Evolutionary conservation across 2,329 filamentous ascomycete species (phyloP).

Genomic region (Colletotrichum nymphaeae): DNA sequence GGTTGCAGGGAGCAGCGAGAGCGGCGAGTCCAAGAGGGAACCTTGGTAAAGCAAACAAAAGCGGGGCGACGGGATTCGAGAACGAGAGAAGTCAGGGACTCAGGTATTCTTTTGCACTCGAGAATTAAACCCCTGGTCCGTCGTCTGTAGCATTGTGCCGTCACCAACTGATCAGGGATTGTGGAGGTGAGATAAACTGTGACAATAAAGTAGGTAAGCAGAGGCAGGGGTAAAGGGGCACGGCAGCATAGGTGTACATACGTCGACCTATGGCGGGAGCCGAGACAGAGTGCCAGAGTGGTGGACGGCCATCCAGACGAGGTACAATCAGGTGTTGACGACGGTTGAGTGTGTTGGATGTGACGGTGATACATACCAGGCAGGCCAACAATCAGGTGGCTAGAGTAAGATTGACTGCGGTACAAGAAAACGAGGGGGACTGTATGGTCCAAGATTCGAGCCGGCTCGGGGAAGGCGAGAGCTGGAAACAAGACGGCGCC

Average conservation of each 20-base stretch:
- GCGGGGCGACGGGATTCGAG: constrained; percentile 22
- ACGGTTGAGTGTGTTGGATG: background rate
- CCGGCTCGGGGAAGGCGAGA: background rate
- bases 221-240: background rate
- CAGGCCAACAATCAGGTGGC: background rate
- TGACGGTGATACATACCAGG: background rate
- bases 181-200: background rate
- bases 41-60: constrained; percentile 13
- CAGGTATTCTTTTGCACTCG: background rate
- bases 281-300: background rate
- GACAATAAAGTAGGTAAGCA: background rate
- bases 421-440: background rate
- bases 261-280: background rate
- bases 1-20: constrained; percentile 23
- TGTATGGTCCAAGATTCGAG: constrained; percentile 21
- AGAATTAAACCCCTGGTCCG: constrained; percentile 14
- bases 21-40: constrained; percentile 25
- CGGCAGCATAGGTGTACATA: background rate
- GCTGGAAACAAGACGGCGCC: constrained; percentile 19
- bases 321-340: background rate
- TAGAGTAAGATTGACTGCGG: constrained; percentile 1
- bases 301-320: background rate
- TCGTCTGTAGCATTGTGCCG: constrained; percentile 20
- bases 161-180: constrained; percentile 10
- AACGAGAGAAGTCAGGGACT: constrained; percentile 9